A percentile compares a stretch with the other conserved stretches of the same genome.
Conservation (phyloP, 1,284 basidiomycete genomes). For the Somion occarium region DNA sequence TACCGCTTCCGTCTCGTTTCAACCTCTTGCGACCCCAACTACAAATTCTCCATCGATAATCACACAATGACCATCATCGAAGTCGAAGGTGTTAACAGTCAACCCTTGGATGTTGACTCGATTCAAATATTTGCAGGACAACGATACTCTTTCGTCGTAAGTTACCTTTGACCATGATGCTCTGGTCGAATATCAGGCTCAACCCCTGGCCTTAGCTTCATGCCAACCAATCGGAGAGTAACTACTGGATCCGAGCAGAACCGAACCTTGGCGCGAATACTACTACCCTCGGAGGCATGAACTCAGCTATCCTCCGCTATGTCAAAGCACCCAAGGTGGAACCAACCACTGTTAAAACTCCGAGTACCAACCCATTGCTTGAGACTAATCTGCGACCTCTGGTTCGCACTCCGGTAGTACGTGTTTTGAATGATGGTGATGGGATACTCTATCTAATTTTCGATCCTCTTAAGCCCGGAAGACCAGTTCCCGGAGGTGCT, state of each 20-base stretch:
- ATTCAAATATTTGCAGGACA: conserved; percentile 33
- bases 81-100: conserved; percentile 26
- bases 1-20: conserved; percentile 44
- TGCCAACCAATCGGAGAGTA: not conserved
- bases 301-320: conserved; percentile 32
- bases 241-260: conserved; percentile 35
- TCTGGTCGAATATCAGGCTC: not conserved
- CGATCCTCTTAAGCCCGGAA: conserved; percentile 22
- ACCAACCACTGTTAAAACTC: conserved; percentile 23
- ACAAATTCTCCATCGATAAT: conserved; percentile 28
- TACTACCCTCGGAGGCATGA: conserved; percentile 27
- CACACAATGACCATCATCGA: conserved; percentile 34
- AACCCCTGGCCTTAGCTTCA: not conserved
- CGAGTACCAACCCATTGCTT: conserved; percentile 17
- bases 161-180: conserved; percentile 1
- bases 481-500: conserved; percentile 21
- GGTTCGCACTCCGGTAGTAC: conserved; percentile 12
- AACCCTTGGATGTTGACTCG: conserved; percentile 28
- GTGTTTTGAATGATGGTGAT: conserved; percentile 6
- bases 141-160: conserved; percentile 33
- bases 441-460: not conserved
- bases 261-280: conserved; percentile 24
- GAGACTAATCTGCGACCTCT: conserved; percentile 24
- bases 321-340: conserved; percentile 33
- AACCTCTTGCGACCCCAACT: conserved; percentile 32